phyloP scores from a whole-genome alignment of 2,329 filamentous ascomycete species.

The Tolypocladium album region DNA sequence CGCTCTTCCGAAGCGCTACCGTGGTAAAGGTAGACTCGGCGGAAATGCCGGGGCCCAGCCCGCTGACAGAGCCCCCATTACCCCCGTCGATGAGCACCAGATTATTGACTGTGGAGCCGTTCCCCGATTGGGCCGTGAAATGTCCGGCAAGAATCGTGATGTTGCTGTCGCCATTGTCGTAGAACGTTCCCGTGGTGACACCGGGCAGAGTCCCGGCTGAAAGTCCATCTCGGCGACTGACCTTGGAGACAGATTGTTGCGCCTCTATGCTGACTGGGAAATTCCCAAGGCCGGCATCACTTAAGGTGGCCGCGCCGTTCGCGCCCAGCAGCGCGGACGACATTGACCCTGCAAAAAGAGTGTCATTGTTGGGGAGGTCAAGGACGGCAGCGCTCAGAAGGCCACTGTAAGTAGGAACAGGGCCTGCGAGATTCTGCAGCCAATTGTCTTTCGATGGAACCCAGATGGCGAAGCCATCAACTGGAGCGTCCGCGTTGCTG shows the following conservation, averaged over 20 bases:
- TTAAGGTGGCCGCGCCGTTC: conserved; percentile 61
- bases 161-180: conserved; percentile 59
- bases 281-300: conserved; percentile 37
- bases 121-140: conserved; percentile 59
- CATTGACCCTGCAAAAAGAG: conserved; percentile 76
- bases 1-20: conserved; percentile 54
- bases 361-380: conserved; percentile 49
- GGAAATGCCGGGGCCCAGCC: conserved; percentile 56
- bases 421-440: conserved; percentile 66
- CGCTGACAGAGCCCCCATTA: conserved; percentile 54
- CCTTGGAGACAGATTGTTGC: conserved; percentile 15
- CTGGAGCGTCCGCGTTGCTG: conserved; percentile 47
- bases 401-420: conserved; percentile 59
- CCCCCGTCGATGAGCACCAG: conserved; percentile 72
- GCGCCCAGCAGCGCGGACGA: conserved; percentile 63
- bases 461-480: conserved; percentile 81
- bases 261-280: conserved; percentile 47
- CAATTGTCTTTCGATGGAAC: conserved; percentile 77
- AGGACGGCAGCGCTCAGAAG: conserved; percentile 58
- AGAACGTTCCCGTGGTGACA: conserved; percentile 71
- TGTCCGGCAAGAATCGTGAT: conserved; percentile 82
- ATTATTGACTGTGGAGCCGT: conserved; percentile 67
- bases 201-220: conserved; percentile 42
- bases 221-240: conserved; percentile 35
- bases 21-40: conserved; percentile 65